phyloP scores from a whole-genome alignment of 2,329 filamentous ascomycete species.

The Microsporum audouinii region DNA sequence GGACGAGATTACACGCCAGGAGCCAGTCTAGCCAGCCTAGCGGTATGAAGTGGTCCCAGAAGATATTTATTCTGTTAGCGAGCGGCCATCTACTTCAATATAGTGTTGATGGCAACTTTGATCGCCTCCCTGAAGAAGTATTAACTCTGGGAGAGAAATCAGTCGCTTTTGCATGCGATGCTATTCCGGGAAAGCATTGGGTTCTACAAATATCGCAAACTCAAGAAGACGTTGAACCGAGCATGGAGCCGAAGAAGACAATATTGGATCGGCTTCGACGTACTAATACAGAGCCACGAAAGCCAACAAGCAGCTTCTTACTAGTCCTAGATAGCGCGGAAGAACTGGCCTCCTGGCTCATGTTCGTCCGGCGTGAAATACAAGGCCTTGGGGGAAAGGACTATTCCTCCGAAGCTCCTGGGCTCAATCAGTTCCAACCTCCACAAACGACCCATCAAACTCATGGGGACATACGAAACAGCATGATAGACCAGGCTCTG shows the following conservation, averaged over 20 bases:
- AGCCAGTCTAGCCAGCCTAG: slow-evolving; percentile 28
- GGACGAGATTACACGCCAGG: slow-evolving; percentile 25
- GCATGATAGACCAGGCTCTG: background rate
- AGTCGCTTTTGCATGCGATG: slow-evolving; percentile 40
- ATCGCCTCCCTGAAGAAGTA: slow-evolving; percentile 38
- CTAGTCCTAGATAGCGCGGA: slow-evolving; percentile 35
- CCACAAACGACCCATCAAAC: background rate
- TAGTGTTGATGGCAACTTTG: slow-evolving; percentile 32
- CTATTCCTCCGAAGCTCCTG: slow-evolving; percentile 27
- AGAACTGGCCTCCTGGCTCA: slow-evolving; percentile 36
- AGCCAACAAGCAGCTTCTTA: slow-evolving; percentile 31
- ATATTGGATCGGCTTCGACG: slow-evolving; percentile 33
- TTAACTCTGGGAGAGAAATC: slow-evolving; percentile 35
- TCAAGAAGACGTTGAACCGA: slow-evolving; percentile 18
- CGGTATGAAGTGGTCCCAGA: slow-evolving; percentile 34
- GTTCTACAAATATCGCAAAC: slow-evolving; percentile 37
- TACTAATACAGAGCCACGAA: slow-evolving; percentile 18
- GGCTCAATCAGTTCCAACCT: slow-evolving; percentile 9
- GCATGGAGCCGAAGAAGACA: slow-evolving; percentile 24
- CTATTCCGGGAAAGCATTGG: slow-evolving; percentile 39
- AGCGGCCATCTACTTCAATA: slow-evolving; percentile 39
- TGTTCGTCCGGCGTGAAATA: slow-evolving; percentile 36
- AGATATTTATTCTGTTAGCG: slow-evolving; percentile 36
- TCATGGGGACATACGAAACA: background rate
- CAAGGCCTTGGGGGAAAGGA: slow-evolving; percentile 36